phyloP scores from a whole-genome alignment of 2,329 filamentous ascomycete genomes.

The Beauveria sp. region DNA sequence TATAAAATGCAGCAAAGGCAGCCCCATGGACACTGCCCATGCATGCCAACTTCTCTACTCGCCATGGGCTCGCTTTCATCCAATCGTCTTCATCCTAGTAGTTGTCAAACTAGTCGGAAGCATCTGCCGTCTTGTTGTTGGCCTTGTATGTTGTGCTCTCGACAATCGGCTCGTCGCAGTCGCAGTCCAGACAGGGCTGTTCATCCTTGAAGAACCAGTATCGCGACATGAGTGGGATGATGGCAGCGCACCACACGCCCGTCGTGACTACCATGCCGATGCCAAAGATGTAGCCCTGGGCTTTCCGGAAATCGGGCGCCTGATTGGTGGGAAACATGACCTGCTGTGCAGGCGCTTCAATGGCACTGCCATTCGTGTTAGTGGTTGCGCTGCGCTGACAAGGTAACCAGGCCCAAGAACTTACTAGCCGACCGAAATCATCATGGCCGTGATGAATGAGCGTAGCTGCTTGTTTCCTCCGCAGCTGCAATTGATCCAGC shows the following conservation, averaged over 20 bases:
- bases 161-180: background rate
- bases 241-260: conserved; percentile 7
- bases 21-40: background rate
- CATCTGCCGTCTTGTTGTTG: background rate
- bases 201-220: conserved; percentile 6
- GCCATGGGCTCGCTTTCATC: background rate
- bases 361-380: background rate
- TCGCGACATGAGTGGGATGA: conserved; percentile 6
- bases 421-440: conserved; percentile 13
- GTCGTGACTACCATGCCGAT: conserved; percentile 8
- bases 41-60: background rate
- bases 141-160: background rate
- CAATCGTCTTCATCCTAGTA: too few species aligned
- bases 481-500: conserved; percentile 12
- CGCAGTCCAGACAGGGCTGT: background rate
- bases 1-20: background rate
- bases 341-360: conserved; percentile 12
- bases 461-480: conserved; percentile 12
- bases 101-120: background rate
- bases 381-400: background rate
- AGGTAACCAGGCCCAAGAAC: background rate
- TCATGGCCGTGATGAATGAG: conserved; percentile 8
- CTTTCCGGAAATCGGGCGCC: conserved; percentile 5
- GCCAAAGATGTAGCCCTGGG: conserved; percentile 8
- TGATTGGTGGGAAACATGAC: conserved; percentile 5